Percentiles rank a stretch among this genome's conserved stretches.
Conservation (phyloP, 495 filamentous ascomycete genomes). For the Darksidea phi region DNA sequence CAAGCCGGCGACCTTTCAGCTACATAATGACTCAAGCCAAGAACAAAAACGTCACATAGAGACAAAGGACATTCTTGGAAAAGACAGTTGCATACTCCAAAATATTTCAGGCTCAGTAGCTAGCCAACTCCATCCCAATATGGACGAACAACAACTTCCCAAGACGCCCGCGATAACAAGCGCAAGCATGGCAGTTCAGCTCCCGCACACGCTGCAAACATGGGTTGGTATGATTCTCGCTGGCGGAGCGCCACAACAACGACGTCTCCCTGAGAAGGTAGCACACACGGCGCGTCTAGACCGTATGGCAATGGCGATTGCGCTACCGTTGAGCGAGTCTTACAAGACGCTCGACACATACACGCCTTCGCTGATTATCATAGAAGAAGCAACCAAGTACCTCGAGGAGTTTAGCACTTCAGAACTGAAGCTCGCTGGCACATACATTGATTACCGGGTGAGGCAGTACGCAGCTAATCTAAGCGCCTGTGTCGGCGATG, state of each 20-base stretch:
- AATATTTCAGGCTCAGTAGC: too few relatives aligned
- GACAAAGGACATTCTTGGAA: too few relatives aligned
- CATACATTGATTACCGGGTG: too few relatives aligned
- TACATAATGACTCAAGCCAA: too few relatives aligned
- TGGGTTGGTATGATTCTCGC: neutral
- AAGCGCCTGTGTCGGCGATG: neutral
- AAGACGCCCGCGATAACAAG: neutral
- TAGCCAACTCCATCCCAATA: too few relatives aligned
- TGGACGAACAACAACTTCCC: neutral
- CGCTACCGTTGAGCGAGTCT: neutral
- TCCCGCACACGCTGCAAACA: slow-evolving; percentile 16
- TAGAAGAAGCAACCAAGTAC: too few relatives aligned
- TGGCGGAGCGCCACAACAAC: neutral
- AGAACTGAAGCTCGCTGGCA: neutral
- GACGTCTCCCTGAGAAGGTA: neutral
- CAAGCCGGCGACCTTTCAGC: too few relatives aligned
- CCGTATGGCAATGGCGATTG: neutral
- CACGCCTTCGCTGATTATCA: too few relatives aligned
- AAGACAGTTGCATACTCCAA: too few relatives aligned
- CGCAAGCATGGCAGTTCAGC: neutral
- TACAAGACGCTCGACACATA: too few relatives aligned
- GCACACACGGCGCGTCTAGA: neutral
- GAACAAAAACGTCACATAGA: too few relatives aligned
- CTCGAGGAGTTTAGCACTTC: neutral
- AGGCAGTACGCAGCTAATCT: slow-evolving; percentile 12